These are phyloP conservation scores for Stereum hirsutum DNA, from an alignment of 1,284 basidiomycete genomes.

Conservation along the genomic window DNA sequence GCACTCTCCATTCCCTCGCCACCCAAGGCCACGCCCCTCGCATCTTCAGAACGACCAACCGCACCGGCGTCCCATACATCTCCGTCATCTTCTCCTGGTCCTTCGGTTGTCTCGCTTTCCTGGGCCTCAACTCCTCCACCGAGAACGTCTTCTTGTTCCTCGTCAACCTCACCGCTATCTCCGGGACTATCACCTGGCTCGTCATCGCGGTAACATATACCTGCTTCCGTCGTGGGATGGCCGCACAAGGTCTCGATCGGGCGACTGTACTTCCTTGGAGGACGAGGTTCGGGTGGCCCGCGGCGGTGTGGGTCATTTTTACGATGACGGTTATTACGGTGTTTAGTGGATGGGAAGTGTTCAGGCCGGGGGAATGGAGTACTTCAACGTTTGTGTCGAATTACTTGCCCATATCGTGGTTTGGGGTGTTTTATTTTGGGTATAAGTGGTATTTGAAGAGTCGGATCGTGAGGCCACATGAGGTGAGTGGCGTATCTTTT, in stretches of 20 bases:
- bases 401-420: slow-evolving; percentile 67
- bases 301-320: slow-evolving; percentile 76
- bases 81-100: slow-evolving; percentile 57
- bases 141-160: slow-evolving; percentile 52
- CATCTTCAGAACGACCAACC: slow-evolving; percentile 61
- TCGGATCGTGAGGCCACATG: slow-evolving; percentile 34
- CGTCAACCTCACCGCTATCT: slow-evolving; percentile 56
- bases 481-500: slow-evolving; percentile 18
- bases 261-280: slow-evolving; percentile 55
- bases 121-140: slow-evolving; percentile 50
- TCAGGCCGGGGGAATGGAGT: slow-evolving; percentile 58
- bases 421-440: slow-evolving; percentile 66
- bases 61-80: slow-evolving; percentile 68
- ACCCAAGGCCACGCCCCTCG: slow-evolving; percentile 68
- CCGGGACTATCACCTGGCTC: slow-evolving; percentile 76
- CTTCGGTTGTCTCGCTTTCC: slow-evolving; percentile 70
- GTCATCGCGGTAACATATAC: slow-evolving; percentile 76
- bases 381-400: slow-evolving; percentile 62
- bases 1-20: slow-evolving; percentile 78
- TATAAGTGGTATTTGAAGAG: slow-evolving; percentile 44
- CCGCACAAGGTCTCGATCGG: slow-evolving; percentile 67
- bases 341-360: slow-evolving; percentile 69
- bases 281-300: slow-evolving; percentile 27
- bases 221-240: slow-evolving; percentile 70
- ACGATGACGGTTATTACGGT: slow-evolving; percentile 36